Evolutionary conservation across 331 rosid species (phyloP), one percentile per base, ranked within the genome.

Genomic region (Cydonia oblonga): DNA sequence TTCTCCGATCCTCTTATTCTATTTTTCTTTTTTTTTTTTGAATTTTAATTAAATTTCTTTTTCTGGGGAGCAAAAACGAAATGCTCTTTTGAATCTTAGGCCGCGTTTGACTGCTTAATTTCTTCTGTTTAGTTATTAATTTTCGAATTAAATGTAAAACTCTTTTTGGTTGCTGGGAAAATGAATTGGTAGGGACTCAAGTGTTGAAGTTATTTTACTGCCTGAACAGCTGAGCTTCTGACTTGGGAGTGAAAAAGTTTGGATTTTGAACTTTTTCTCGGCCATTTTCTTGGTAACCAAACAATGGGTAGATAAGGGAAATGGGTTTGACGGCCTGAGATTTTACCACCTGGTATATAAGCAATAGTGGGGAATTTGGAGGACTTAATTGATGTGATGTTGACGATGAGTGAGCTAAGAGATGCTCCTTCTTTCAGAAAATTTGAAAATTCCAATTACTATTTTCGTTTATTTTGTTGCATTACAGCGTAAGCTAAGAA

Each of bases 361-460:
- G 42, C 71, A 56, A 58, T 75, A 56, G 68, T 40, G 77, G 78
- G 84, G 86, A 81, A 86, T 78, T 64, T 64, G 64, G n/a, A 10
- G 49, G 65, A 44, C 54, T 38, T 49, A 32, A 73, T 33, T 66
- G 78, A 75, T 81, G 78, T 80, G 80, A 80, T 70, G 77, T 74
- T 53, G 58, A 73, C 62, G 38, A 66, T 67, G 52, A 68, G 71
- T 81, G 83, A 82, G 83, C 84, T 71, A 52, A 51, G 18, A 71
- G 87, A 77, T 88, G 84, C 90, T 74, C 70, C 75, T 78, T 78
- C 73, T 77, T 77, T 85, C 60, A 76, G 66, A 64, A 29, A 76
- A 82, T 65, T 75, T 62, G 71, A 69, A 79, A 77, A 72, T 81
- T 79, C 83, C 29, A 70, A 30, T 78, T 72, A 22, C 79, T 80